Base-by-base conservation (phyloP, 2,329 filamentous ascomycete species). In the Curvularia eragrostidis region DNA sequence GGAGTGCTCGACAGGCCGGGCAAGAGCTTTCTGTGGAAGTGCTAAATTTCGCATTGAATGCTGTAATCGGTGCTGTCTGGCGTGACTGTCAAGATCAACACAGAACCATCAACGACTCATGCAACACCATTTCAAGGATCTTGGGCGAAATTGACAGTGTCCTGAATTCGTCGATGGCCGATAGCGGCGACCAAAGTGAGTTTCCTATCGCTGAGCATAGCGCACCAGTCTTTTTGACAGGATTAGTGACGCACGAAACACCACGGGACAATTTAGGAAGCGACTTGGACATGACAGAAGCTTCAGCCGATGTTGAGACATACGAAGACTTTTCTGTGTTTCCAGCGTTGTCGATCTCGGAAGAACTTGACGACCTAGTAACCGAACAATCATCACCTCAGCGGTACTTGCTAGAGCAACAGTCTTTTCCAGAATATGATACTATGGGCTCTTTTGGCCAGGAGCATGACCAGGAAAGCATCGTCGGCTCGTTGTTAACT, bases 21-120 rank as follows among this genome's bases (percentile, higher is more conserved):
- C 38, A 51, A 26, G 10, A 30, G 6, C 28, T 42, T 18, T 56
- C 54, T 19, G 30, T n/a, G 2, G 34, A 32, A 26, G 48, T 56
- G n/a, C 48, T 56, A 15, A 42, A 52, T 38, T 38, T 44, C n/a
- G 54, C 54, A 6, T 15, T 56, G 30, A 56, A 48, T 34, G 54
- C 54, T 21, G 42, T 56, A 18, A 36, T 56, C 36, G 48, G 54
- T 9, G 54, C 54, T 24, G 21, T 56, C 38, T 56, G 48, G 54
- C 54, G 32, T 19, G 54, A 52, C 24, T 56, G 47, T 42, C 30
- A 56, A 52, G 18, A 32, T 34, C 48, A 49, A 28, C 23, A 44
- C 13, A 49, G 32, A 23, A 46, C 21, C 28, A 28, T 39, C 12
- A 30, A 21, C n/a, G 39, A 51, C 5, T 39, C 47, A 47, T 48